These are phyloP conservation scores for Ophiosphaerella korrae DNA, from an alignment of 2,329 filamentous ascomycete genomes.

Conservation along the genomic window DNA sequence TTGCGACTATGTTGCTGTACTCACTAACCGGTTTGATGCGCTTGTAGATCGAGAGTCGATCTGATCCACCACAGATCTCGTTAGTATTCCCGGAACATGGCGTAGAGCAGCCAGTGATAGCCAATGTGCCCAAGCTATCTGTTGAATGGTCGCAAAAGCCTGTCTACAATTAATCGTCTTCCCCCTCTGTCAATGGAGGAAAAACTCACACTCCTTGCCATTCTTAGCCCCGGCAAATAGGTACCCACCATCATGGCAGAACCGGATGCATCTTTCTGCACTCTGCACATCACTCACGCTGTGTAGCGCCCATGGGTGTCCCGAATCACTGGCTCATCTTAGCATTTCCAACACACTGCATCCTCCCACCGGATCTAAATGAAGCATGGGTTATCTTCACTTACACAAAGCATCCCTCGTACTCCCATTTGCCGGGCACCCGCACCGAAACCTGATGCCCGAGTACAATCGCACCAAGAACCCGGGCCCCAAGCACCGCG, in stretches of 20 bases:
- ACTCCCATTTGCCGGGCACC: no score
- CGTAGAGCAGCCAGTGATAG: slow-evolving; percentile 28
- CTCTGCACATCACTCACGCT: slow-evolving; percentile 26
- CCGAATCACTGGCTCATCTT: slow-evolving; percentile 10
- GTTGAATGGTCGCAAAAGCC: slow-evolving; percentile 39
- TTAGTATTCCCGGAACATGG: slow-evolving; percentile 29
- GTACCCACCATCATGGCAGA: slow-evolving; percentile 34
- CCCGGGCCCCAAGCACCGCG: no score
- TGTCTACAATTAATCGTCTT: neutral
- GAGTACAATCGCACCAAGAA: no score
- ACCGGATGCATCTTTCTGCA: slow-evolving; percentile 33
- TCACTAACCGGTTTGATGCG: neutral
- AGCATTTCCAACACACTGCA: neutral
- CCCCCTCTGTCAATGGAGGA: neutral
- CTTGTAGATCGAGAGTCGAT: slow-evolving; percentile 23
- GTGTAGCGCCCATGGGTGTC: slow-evolving; percentile 19
- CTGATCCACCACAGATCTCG: slow-evolving; percentile 32
- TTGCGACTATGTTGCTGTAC: neutral
- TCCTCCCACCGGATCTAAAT: no score
- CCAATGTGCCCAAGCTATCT: slow-evolving; percentile 15
- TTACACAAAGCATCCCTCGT: neutral
- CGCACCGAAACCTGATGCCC: no score
- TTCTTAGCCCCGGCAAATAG: slow-evolving; percentile 41
- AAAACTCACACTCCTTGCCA: slow-evolving; percentile 27
- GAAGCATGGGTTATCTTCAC: neutral